Conservation (phyloP, 805 yeast species). For the Isabelozyma rhagii region DNA sequence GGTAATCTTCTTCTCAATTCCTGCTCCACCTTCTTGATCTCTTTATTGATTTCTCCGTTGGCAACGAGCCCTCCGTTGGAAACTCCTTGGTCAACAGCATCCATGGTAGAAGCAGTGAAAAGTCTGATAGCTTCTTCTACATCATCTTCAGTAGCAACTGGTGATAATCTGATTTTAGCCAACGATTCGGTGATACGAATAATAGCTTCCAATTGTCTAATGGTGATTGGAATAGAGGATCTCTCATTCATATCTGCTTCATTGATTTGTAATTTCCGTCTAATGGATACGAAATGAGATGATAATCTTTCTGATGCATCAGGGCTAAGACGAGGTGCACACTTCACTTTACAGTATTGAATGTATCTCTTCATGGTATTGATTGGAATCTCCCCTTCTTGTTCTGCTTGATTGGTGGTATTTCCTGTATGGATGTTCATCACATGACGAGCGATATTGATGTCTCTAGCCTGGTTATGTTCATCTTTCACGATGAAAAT, state of each 20-base stretch:
- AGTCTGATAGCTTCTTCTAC: constrained; percentile 94
- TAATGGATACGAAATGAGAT: constrained; percentile 87
- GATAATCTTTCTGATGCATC: constrained; percentile 89
- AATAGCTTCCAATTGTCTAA: constrained; percentile 96
- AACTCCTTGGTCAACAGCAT: constrained; percentile 76
- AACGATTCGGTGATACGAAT: constrained; percentile 92
- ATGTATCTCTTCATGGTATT: constrained; percentile 89
- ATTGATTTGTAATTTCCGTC: constrained; percentile 75
- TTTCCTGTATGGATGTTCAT: constrained; percentile 91
- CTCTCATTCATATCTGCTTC: constrained; percentile 83
- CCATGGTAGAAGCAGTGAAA: constrained; percentile 96
- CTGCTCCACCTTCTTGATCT: constrained; percentile 75
- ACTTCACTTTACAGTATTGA: constrained; percentile 81
- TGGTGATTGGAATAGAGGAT: constrained; percentile 94
- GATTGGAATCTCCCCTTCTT: constrained; percentile 83
- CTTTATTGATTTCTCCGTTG: constrained; percentile 60
- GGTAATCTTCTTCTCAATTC: constrained; percentile 89
- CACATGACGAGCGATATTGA: constrained; percentile 90
- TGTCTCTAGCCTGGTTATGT: constrained; percentile 82
- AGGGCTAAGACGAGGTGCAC: constrained; percentile 89
- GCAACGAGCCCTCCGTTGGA: constrained; percentile 40
- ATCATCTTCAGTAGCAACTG: constrained; percentile 83
- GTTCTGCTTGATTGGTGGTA: constrained; percentile 38
- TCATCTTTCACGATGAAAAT: constrained; percentile 95
- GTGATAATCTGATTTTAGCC: constrained; percentile 80